Evolutionary conservation across 1,139 yeast species (phyloP), one percentile per base, ranked within the genome.

Genomic region (Candida sp.): DNA sequence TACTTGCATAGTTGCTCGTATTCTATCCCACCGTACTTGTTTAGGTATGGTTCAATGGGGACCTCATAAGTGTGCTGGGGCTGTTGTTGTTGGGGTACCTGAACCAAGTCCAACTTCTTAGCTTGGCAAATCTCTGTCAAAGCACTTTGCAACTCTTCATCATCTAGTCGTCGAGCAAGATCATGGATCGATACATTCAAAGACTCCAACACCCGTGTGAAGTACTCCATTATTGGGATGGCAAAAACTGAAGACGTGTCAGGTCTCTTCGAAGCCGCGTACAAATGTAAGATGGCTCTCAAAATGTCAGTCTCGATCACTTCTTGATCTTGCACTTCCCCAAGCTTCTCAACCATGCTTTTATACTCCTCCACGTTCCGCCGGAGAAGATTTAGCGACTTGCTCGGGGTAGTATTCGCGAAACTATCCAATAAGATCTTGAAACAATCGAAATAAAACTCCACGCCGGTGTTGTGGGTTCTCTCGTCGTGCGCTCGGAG

Each of bases 1-100:
- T 66, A 69, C 2, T 50, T 26, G 49, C 73, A 67, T 8, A 70
- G 50, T 1, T 53, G 54, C 1, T 56, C 54, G 41, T 61, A 64
- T 31, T 61, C 61, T 11, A 67, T 46, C 27, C 59, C 56, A 4
- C 68, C 68, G 40, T 57, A 57, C 7, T 53, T 54, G 41, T 62
- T 61, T 45, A 54, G 56, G 35, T 55, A 63, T 2, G 48, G 25
- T 2, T 58, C 63, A 5, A 68, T 58, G 0, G 61, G 50, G 1
- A 46, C 41, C 4, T 44, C 25, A 11, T 33, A 8, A 17, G 23
- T 27, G 2, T 28, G 12, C 23, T 42, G 12, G 3, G 32, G n/a
- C n/a, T n/a, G n/a, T n/a, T n/a, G 17, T 31, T 12, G 5, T 7
- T 44, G 39, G n/a, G 28, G 5, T 23, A 4, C 31, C 3, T 26